Evolutionary conservation across 441 rosid species (phyloP).

Genomic region (Erysimum pusillum): DNA sequence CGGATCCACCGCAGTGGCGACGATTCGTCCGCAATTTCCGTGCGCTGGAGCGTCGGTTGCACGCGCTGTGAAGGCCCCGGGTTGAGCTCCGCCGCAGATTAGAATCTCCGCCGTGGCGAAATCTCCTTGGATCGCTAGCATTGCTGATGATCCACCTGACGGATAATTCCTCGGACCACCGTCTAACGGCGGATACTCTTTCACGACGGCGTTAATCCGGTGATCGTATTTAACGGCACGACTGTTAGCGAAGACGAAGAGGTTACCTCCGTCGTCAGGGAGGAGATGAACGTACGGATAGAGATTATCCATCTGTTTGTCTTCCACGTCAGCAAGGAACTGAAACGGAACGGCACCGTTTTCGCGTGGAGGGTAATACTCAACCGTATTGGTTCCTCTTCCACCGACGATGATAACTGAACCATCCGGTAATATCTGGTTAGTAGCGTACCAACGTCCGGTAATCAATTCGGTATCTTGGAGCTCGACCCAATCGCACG

Average conservation of each 20-base stretch:
- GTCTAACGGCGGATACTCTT: conserved; percentile 56
- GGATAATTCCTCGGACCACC: conserved; percentile 81
- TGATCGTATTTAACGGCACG: conserved; percentile 65
- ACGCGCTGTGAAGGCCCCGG: conserved; percentile 60
- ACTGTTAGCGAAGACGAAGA: conserved; percentile 74
- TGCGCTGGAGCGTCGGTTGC: conserved; percentile 61
- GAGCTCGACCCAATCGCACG: conserved; percentile 74
- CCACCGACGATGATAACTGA: conserved; percentile 72
- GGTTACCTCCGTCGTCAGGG: conserved; percentile 59
- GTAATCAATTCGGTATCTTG: conserved; percentile 50
- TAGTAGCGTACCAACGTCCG: conserved; percentile 72
- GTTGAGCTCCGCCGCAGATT: conserved; percentile 72
- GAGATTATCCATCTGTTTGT: conserved; percentile 71
- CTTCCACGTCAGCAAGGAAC: conserved; percentile 63
- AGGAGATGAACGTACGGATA: conserved; percentile 77
- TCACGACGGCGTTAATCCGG: conserved; percentile 48
- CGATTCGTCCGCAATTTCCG: conserved; percentile 68
- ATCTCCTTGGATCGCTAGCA: conserved; percentile 64
- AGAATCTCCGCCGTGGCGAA: conserved; percentile 60
- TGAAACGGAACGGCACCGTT: conserved; percentile 60
- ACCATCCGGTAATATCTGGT: conserved; percentile 76
- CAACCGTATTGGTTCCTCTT: conserved; percentile 63
- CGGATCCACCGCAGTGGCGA: conserved; percentile 58
- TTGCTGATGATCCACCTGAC: conserved; percentile 72
- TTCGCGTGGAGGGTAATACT: conserved; percentile 64